Base-by-base conservation (phyloP, 2,329 filamentous ascomycete genomes). In the Fusarium nanum region DNA sequence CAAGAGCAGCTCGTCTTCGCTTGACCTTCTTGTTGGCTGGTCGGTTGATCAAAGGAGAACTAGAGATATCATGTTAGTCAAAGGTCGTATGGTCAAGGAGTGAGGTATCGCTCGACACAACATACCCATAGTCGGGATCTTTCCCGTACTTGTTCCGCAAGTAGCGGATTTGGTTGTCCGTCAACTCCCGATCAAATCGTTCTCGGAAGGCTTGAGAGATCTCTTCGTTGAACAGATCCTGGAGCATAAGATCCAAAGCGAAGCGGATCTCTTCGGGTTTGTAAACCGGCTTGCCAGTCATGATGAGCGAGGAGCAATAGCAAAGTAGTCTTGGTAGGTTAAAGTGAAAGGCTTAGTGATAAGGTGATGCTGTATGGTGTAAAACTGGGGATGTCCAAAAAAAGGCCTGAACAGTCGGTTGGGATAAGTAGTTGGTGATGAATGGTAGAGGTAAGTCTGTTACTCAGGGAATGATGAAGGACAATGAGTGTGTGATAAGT, bases 101-200 rank as follows among this genome's bases (percentile, higher is more conserved):
- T 23, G 23, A 37, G 18, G 3, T 9, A 16, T 25, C 7, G 7
- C 20, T 13, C 32, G 7, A n/a, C 22, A 34, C 8, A 28, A 73
- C 80, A 59, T 75, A 82, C 81, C 78, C 77, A 57, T 78, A 82
- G 9, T 77, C 74, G 1, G 81, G 79, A 40, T 82, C 80, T 40
- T 75, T 78, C 0, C 81, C 81, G 45, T 83, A 83, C 62, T 82
- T 81, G 65, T 78, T 79, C 64, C 79, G 80, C 11, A 82, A 64
- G 55, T 83, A 83, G 12, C 79, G 77, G 12, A 83, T 73, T 64
- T 82, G 79, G 47, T 78, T 81, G 2, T 74, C 64, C 4, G 76
- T 77, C 50, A 81, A 68, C 1, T 44, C 14, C 22, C 77, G 77
- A 30, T 67, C 69, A 53, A 81, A 82, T 8, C 53, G 58, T 10